Percentiles rank a stretch among this genome's conserved stretches.
phyloP scores from a whole-genome alignment of 768 basidiomycete species.

The Infundibulicybe gibba region DNA sequence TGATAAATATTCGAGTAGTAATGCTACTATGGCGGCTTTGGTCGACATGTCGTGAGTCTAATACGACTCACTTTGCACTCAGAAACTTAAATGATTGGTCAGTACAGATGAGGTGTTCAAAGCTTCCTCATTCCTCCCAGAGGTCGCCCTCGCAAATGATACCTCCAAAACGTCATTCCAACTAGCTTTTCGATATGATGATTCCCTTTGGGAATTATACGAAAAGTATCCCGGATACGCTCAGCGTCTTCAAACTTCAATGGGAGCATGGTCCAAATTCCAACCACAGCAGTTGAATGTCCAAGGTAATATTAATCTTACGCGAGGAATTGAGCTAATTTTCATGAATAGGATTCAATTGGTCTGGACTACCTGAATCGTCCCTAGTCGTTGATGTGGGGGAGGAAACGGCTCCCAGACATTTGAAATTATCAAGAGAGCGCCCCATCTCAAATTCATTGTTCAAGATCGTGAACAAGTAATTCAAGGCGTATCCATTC shows the following conservation, averaged over 20 bases:
- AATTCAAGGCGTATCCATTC: conserved; percentile 5
- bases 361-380: conserved; percentile 8
- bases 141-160: conserved; percentile 7
- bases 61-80: background rate
- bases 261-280: conserved; percentile 6
- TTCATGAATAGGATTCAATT: conserved; percentile 12
- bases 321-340: background rate
- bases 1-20: conserved; percentile 4
- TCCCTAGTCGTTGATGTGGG: conserved; percentile 15
- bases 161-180: conserved; percentile 3
- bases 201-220: conserved; percentile 8
- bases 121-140: conserved; percentile 13
- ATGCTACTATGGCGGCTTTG: conserved; percentile 9
- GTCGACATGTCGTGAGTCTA: conserved; percentile 10
- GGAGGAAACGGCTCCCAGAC: conserved; percentile 13
- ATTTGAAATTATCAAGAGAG: conserved; percentile 9
- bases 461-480: conserved; percentile 13
- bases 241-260: conserved; percentile 5
- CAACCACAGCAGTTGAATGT: conserved; percentile 4
- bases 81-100: background rate
- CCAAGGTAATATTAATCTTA: conserved; percentile 3
- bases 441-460: conserved; percentile 8
- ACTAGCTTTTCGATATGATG: background rate
- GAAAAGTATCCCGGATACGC: conserved; percentile 4
- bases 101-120: conserved; percentile 17